Percentiles rank a stretch among this genome's conserved stretches.
phyloP scores from a whole-genome alignment of 305 asterid species.

The Euphrasia arctica region DNA sequence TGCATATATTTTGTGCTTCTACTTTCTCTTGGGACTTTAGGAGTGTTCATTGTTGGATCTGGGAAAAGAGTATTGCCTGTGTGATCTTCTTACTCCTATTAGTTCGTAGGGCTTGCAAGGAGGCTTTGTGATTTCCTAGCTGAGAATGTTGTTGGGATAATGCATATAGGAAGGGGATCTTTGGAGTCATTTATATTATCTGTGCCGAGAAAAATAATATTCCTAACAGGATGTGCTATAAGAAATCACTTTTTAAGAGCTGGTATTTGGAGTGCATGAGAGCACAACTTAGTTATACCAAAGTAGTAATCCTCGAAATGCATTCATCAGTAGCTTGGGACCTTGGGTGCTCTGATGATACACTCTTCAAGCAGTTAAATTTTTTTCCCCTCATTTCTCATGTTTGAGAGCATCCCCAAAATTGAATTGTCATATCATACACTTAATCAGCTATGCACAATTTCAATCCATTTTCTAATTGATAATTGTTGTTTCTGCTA shows the following conservation, averaged over 20 bases:
- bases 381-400: background rate
- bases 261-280: background rate
- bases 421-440: background rate
- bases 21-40: background rate
- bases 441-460: background rate
- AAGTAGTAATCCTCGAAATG: background rate
- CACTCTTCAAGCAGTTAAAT: background rate
- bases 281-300: background rate
- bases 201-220: too few relatives aligned
- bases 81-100: background rate
- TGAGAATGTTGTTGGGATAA: background rate
- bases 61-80: background rate
- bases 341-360: background rate
- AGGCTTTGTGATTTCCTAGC: background rate
- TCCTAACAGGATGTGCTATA: too few relatives aligned
- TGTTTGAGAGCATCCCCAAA: background rate
- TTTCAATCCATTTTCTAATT: background rate
- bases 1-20: background rate
- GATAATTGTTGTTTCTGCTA: constrained; percentile 9
- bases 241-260: background rate
- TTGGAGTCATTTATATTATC: background rate
- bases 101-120: background rate
- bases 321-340: background rate
- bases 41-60: background rate
- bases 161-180: background rate